These are phyloP conservation scores for Metschnikowia cerradonensis DNA, from an alignment of 805 yeast genomes.

Conservation along the genomic window DNA sequence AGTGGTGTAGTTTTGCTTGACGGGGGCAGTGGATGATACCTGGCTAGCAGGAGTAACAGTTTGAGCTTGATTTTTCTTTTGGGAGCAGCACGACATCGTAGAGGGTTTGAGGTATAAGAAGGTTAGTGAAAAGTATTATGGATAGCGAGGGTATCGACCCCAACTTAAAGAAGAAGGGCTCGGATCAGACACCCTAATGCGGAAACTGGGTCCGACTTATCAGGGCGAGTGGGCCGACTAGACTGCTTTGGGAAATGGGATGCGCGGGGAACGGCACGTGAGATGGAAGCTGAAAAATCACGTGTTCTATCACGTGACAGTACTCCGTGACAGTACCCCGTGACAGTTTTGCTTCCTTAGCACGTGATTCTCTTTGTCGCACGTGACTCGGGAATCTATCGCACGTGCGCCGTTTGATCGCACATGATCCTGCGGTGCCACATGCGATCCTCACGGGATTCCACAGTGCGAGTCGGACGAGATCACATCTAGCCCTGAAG, in stretches of 20 bases:
- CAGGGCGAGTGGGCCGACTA: not conserved
- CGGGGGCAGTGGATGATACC: conserved; percentile 12
- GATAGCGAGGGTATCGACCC: not conserved
- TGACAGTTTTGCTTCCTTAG: rapidly evolving
- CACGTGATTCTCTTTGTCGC: not conserved
- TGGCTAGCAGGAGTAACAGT: not conserved
- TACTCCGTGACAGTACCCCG: not conserved
- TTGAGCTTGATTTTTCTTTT: conserved; percentile 3
- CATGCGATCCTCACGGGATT: too few species aligned
- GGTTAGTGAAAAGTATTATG: not conserved
- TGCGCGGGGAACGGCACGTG: not conserved
- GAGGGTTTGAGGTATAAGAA: not conserved
- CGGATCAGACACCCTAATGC: conserved; percentile 11
- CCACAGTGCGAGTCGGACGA: too few species aligned
- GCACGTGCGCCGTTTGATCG: not conserved
- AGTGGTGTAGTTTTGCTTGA: conserved; percentile 10
- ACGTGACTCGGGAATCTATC: not conserved
- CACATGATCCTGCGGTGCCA: too few species aligned
- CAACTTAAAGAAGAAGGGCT: not conserved
- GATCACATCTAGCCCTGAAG: too few species aligned
- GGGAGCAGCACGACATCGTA: conserved; percentile 18
- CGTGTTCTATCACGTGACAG: not conserved
- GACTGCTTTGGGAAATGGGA: not conserved
- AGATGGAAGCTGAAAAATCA: not conserved
- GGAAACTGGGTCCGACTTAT: conserved; percentile 8